A percentile compares a stretch with the other conserved stretches of the same genome.
These are phyloP conservation scores for Malania oleifera DNA, from an alignment of 164 flowering plant genomes.

Conservation along the genomic window DNA sequence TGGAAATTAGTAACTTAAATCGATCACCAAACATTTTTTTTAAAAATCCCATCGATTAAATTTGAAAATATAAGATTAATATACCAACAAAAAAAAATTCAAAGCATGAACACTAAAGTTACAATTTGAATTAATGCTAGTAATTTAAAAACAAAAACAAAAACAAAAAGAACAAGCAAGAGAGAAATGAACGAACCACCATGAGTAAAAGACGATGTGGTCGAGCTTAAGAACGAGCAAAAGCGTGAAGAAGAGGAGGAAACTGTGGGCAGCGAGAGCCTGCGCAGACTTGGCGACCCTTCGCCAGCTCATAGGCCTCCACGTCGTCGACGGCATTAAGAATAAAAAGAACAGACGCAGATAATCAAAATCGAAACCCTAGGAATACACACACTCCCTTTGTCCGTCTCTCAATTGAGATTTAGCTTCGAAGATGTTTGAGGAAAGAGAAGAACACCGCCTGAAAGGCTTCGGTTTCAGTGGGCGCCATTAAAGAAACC, in stretches of 20 bases:
- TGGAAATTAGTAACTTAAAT: too few species aligned
- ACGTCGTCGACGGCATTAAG: not conserved
- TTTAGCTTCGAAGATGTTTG: not conserved
- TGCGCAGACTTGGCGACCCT: conserved; percentile 69
- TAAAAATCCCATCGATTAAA: too few species aligned
- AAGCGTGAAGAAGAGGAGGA: conserved; percentile 72
- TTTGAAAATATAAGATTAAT: too few species aligned
- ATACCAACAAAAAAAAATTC: not conserved
- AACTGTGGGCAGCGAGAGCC: conserved; percentile 54
- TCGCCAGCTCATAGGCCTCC: conserved; percentile 56
- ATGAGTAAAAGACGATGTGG: conserved; percentile 48
- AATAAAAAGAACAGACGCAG: not conserved
- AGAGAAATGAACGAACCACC: conserved; percentile 61
- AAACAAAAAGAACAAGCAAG: not conserved
- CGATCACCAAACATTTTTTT: too few species aligned
- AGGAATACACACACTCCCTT: not conserved
- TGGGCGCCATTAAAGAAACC: not conserved
- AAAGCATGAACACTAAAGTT: too few species aligned
- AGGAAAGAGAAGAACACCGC: not conserved
- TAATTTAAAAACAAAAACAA: not conserved
- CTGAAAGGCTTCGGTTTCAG: not conserved
- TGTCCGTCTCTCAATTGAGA: not conserved
- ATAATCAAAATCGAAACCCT: not conserved
- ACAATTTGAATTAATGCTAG: too few species aligned
- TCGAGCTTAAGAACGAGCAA: conserved; percentile 72